Evolutionary conservation across 768 basidiomycete genomes (phyloP).

Genomic region (Amanita exitialis): DNA sequence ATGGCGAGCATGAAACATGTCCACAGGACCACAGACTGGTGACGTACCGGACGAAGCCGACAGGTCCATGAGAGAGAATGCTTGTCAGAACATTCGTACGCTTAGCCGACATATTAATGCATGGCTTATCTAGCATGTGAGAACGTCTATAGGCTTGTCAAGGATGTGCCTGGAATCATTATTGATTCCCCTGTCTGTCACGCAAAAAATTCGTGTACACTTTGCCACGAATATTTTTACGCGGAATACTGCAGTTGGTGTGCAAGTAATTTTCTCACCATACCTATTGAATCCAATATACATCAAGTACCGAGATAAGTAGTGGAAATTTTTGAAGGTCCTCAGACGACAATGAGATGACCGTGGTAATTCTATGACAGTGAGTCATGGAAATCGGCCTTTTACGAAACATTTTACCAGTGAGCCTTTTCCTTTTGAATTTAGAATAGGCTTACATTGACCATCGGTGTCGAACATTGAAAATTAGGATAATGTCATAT

Average conservation of each 20-base stretch:
- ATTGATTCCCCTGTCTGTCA: neutral
- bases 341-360: too few relatives aligned
- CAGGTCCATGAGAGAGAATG: neutral
- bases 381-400: too few relatives aligned
- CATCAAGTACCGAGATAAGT: too few relatives aligned
- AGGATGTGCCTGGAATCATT: neutral
- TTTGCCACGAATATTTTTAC: neutral
- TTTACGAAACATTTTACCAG: too few relatives aligned
- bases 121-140: neutral
- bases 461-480: too few relatives aligned
- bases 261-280: too few relatives aligned
- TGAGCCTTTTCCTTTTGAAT: too few relatives aligned
- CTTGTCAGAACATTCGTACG: neutral
- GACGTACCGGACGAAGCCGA: neutral
- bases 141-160: neutral
- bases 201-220: neutral
- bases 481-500: too few relatives aligned
- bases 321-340: too few relatives aligned
- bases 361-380: too few relatives aligned
- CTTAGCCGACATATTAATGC: neutral
- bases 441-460: too few relatives aligned
- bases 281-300: too few relatives aligned
- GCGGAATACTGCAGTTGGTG: neutral
- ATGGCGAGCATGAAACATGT: neutral
- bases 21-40: neutral